A percentile compares a stretch with the other conserved stretches of the same genome.
Evolutionary conservation across 2,329 filamentous ascomycete species (phyloP).

Genomic region (Botryotinia globosa): DNA sequence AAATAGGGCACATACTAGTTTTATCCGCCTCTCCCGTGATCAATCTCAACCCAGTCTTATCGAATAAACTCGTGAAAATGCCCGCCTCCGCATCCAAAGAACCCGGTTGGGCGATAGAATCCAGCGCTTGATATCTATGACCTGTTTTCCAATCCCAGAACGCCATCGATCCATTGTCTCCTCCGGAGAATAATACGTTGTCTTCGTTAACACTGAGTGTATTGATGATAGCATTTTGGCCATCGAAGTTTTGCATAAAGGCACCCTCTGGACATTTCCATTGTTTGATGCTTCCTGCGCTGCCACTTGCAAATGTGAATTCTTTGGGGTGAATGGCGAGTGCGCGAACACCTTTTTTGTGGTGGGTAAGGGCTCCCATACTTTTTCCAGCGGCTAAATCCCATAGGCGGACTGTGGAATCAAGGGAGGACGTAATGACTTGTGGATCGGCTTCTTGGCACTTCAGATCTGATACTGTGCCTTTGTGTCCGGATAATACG

Average conservation of each 20-base stretch:
- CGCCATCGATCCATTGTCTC: conserved; percentile 89
- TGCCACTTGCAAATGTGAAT: conserved; percentile 93
- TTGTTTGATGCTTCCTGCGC: conserved; percentile 93
- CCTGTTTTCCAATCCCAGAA: conserved; percentile 99
- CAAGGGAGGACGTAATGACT: conserved; percentile 88
- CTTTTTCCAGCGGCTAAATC: conserved; percentile 94
- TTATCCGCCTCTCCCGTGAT: conserved; percentile 97
- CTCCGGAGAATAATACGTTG: conserved; percentile 91
- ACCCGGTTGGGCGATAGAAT: conserved; percentile 90
- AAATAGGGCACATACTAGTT: conserved; percentile 58
- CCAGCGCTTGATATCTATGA: conserved; percentile 82
- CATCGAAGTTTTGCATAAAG: conserved; percentile 99
- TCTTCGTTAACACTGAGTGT: conserved; percentile 90
- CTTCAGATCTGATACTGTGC: conserved; percentile 82
- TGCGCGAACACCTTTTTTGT: conserved; percentile 93
- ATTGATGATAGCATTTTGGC: conserved; percentile 96
- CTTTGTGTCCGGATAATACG: conserved; percentile 85
- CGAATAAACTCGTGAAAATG: conserved; percentile 91
- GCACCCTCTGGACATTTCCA: conserved; percentile 98
- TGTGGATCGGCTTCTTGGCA: conserved; percentile 97
- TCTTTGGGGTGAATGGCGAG: conserved; percentile 84
- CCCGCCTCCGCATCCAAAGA: conserved; percentile 92
- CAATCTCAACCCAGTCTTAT: conserved; percentile 80
- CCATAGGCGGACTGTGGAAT: conserved; percentile 89
- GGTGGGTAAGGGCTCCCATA: conserved; percentile 93